Evolutionary conservation across 495 filamentous ascomycete species (phyloP), one percentile per base, ranked within the genome.

Genomic region (Oleoguttula mirabilis): DNA sequence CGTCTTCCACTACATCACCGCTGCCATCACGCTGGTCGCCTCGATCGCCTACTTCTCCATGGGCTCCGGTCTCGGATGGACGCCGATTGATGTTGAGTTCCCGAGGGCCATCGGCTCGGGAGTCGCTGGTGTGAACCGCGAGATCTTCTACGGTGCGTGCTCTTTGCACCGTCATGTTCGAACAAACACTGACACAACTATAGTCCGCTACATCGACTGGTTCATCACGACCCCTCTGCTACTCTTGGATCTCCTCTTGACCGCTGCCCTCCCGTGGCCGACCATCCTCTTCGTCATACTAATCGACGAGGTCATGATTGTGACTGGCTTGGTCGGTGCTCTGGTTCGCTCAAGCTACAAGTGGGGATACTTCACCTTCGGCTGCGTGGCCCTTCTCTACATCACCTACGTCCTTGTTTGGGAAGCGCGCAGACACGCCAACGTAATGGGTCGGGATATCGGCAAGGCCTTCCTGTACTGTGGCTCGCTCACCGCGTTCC

Each of bases 101-200:
- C 48, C 46, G 5, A 64, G 70, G 7, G 51, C 44, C 37, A 61
- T 66, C 16, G 51, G 58, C 24, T 57, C 61, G 17, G 27, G 8
- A 8, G 64, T 71, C 3, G 32, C 49, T 8, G 70, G 69, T 8
- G 50, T 56, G 3, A 67, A 64, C 14, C 70, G 80, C 8, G 68
- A 82, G 58, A 73, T 85, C 53, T 84, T 82, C 58, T 85, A 78
- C 44, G 77, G 73, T n/a, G n/a, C n/a, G n/a, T n/a, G n/a, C n/a
- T n/a, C n/a, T n/a, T n/a, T n/a, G n/a, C n/a, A n/a, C n/a, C n/a
- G n/a, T n/a, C n/a, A n/a, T n/a, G n/a, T n/a, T n/a, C 48, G 37
- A 53, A 59, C 27, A 51, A 11, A 24, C 32, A 2, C 32, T 15
- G n/a, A n/a, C n/a, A n/a, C n/a, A n/a, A n/a, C n/a, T n/a, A n/a